A percentile compares a stretch with the other conserved stretches of the same genome.
Evolutionary conservation across 768 basidiomycete species (phyloP).

Genomic region (Mycena pura): DNA sequence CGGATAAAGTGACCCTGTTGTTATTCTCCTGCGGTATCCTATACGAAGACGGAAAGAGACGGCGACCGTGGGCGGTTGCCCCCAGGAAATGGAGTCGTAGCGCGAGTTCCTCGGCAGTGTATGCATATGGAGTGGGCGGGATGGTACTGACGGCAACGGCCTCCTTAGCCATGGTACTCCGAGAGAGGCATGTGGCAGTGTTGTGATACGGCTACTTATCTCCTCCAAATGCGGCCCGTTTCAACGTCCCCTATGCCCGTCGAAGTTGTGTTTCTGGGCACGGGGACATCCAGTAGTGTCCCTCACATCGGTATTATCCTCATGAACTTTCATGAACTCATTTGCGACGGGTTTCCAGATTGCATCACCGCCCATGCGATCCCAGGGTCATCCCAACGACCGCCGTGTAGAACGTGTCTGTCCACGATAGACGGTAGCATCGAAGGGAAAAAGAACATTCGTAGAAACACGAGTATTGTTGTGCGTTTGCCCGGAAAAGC

Average conservation of each 20-base stretch:
- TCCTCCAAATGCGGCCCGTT: too few relatives aligned
- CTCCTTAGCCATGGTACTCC: too few relatives aligned
- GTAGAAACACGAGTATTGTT: constrained; percentile 83
- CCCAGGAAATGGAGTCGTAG: too few relatives aligned
- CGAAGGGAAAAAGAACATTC: constrained; percentile 81
- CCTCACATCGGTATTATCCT: constrained; percentile 19
- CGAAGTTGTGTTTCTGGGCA: constrained; percentile 20
- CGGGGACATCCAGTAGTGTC: constrained; percentile 22
- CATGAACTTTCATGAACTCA: constrained; percentile 41
- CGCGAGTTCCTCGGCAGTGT: too few relatives aligned
- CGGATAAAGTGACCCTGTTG: neutral
- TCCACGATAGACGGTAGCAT: constrained; percentile 61
- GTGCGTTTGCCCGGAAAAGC: constrained; percentile 55
- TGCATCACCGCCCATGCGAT: constrained; percentile 77
- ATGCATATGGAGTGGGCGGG: too few relatives aligned
- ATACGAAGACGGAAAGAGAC: too few relatives aligned
- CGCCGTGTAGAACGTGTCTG: constrained; percentile 67
- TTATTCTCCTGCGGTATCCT: too few relatives aligned
- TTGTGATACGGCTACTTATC: too few relatives aligned
- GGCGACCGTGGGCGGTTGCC: too few relatives aligned
- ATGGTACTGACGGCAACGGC: too few relatives aligned
- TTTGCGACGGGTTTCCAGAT: constrained; percentile 43
- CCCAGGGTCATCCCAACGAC: constrained; percentile 31
- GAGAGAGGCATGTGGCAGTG: too few relatives aligned
- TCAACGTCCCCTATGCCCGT: neutral